phyloP scores from a whole-genome alignment of 192 early-diverging fungal species.

The Backusella psychrophila region DNA sequence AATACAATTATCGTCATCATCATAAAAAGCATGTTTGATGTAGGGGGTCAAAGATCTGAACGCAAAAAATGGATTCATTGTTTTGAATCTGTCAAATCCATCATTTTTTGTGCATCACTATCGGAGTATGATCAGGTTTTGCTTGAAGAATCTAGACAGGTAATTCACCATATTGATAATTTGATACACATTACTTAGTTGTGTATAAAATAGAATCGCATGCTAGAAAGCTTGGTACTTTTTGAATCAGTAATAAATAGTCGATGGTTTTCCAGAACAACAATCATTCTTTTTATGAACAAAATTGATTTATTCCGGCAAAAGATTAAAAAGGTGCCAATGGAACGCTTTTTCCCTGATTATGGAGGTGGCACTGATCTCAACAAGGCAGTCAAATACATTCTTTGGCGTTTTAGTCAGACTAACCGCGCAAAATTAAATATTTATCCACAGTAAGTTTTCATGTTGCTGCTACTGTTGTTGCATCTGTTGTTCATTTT shows the following conservation, averaged over 20 bases:
- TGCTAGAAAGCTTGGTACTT: slow-evolving; percentile 79
- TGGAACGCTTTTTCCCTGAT: slow-evolving; percentile 79
- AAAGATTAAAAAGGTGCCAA: slow-evolving; percentile 68
- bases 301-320: slow-evolving; percentile 81
- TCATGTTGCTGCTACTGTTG: not conserved
- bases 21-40: slow-evolving; percentile 63
- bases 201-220: slow-evolving; percentile 62
- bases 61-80: slow-evolving; percentile 77
- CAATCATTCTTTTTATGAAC: slow-evolving; percentile 84
- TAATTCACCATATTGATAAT: slow-evolving; percentile 8
- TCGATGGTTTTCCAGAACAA: slow-evolving; percentile 79
- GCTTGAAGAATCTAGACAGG: slow-evolving; percentile 65
- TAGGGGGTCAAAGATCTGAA: slow-evolving; percentile 71
- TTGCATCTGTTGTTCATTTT: not conserved
- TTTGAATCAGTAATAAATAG: slow-evolving; percentile 87
- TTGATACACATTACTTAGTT: not conserved
- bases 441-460: slow-evolving; percentile 77
- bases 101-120: slow-evolving; percentile 85
- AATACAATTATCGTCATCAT: not conserved
- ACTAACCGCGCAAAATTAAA: slow-evolving; percentile 78
- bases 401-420: slow-evolving; percentile 86
- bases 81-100: slow-evolving; percentile 75
- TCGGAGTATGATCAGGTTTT: slow-evolving; percentile 86
- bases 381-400: slow-evolving; percentile 82
- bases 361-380: slow-evolving; percentile 71